Conservation (phyloP, 805 yeast genomes). For the Candida arabinofermentans region DNA sequence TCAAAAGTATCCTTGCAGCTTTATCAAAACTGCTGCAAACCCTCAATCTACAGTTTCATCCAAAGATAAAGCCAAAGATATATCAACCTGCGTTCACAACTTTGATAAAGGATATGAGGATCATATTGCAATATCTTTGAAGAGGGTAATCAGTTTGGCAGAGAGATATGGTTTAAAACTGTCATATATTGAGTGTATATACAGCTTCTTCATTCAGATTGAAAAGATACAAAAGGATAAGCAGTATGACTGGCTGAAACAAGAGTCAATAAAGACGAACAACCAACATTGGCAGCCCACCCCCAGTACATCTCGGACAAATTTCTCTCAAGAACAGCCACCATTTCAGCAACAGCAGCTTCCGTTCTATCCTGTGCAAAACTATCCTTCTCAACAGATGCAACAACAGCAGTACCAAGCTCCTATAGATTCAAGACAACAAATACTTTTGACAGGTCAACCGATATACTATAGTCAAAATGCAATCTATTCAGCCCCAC, state of each 20-base stretch:
- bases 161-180: constrained; percentile 6
- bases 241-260: neutral
- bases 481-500: too few species aligned
- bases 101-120: constrained; percentile 17
- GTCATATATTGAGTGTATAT: constrained; percentile 22
- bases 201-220: constrained; percentile 20
- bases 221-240: constrained; percentile 7
- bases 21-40: constrained; percentile 9
- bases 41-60: constrained; percentile 3
- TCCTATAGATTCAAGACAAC: constrained; percentile 6
- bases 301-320: too few species aligned
- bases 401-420: constrained; percentile 4
- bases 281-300: neutral
- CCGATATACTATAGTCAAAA: too few species aligned
- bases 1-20: constrained; percentile 16
- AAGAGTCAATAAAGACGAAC: neutral
- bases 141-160: constrained; percentile 18
- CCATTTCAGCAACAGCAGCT: constrained; percentile 2
- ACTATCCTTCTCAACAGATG: neutral
- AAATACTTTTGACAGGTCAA: too few species aligned
- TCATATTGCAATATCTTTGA: constrained; percentile 16
- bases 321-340: constrained; percentile 6
- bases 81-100: constrained; percentile 18
- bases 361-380: too few species aligned
- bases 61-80: constrained; percentile 7